A percentile compares a stretch with the other conserved stretches of the same genome.
phyloP scores from a whole-genome alignment of 305 asterid species.

The Petunia hybrid region DNA sequence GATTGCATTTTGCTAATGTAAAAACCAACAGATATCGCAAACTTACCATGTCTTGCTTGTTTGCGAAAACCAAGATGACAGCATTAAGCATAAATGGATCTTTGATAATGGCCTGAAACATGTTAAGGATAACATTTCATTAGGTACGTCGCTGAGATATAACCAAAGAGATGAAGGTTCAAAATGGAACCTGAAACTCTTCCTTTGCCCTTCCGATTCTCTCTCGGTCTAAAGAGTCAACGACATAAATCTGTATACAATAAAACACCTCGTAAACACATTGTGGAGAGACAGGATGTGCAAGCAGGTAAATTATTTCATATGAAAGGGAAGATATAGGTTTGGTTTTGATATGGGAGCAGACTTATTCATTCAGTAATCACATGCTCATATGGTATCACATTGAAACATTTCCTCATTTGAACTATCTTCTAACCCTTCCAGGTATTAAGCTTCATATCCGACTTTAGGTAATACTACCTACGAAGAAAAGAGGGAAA shows the following conservation, averaged over 20 bases:
- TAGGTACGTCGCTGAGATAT: slow-evolving; percentile 26
- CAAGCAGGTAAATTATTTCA: slow-evolving; percentile 25
- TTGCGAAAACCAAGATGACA: slow-evolving; percentile 94
- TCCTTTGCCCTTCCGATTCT: slow-evolving; percentile 90
- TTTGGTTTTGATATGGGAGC: background rate
- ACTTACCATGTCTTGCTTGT: slow-evolving; percentile 98
- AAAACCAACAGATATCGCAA: slow-evolving; percentile 7
- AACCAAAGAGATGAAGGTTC: slow-evolving; percentile 33
- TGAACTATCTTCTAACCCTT: background rate
- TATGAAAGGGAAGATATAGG: slow-evolving; percentile 10
- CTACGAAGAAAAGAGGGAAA: background rate
- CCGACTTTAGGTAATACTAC: background rate
- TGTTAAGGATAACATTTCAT: slow-evolving; percentile 25
- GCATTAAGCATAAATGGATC: slow-evolving; percentile 99
- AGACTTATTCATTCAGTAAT: background rate
- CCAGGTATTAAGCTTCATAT: slow-evolving; percentile 1
- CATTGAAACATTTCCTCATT: slow-evolving; percentile 4
- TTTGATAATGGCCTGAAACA: slow-evolving; percentile 78
- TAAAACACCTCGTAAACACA: slow-evolving; percentile 16
- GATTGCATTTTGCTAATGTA: background rate
- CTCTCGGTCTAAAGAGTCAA: slow-evolving; percentile 97
- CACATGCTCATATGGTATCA: slow-evolving; percentile 10
- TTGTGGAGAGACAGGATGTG: slow-evolving; percentile 10
- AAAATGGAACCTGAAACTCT: slow-evolving; percentile 84
- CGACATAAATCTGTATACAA: slow-evolving; percentile 78